These are phyloP conservation scores for Tagetes erecta DNA, from an alignment of 129 eudicot species.

Conservation along the genomic window DNA sequence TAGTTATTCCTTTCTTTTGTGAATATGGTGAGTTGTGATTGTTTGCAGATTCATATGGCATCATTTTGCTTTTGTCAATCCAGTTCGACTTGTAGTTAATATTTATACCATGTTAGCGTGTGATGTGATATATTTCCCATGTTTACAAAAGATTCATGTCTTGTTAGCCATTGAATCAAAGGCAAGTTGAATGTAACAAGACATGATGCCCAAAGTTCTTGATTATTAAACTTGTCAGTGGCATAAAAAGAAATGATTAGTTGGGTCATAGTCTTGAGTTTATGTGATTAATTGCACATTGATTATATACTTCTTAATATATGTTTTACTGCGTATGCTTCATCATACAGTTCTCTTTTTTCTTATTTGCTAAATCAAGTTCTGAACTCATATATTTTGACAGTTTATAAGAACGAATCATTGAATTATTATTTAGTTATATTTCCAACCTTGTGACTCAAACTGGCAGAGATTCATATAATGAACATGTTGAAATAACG, in stretches of 20 bases:
- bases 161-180: not conserved
- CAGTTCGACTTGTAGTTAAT: too few relatives aligned
- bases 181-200: not conserved
- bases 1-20: not conserved
- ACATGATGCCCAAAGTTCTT: not conserved
- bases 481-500: not conserved
- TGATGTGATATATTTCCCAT: too few relatives aligned
- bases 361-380: not conserved
- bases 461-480: not conserved
- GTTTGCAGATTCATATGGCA: not conserved
- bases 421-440: not conserved
- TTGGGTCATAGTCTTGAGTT: not conserved
- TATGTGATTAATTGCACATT: not conserved
- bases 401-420: not conserved
- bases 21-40: not conserved
- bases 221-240: not conserved
- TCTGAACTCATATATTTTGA: not conserved
- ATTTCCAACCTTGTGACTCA: not conserved
- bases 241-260: not conserved
- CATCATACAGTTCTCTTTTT: too few relatives aligned
- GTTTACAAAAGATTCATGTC: too few relatives aligned
- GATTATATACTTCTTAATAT: not conserved
- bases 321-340: not conserved
- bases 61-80: not conserved
- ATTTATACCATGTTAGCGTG: too few relatives aligned